These are phyloP conservation scores for Venturia effusa DNA, from an alignment of 2,329 filamentous ascomycete species.

Conservation along the genomic window DNA sequence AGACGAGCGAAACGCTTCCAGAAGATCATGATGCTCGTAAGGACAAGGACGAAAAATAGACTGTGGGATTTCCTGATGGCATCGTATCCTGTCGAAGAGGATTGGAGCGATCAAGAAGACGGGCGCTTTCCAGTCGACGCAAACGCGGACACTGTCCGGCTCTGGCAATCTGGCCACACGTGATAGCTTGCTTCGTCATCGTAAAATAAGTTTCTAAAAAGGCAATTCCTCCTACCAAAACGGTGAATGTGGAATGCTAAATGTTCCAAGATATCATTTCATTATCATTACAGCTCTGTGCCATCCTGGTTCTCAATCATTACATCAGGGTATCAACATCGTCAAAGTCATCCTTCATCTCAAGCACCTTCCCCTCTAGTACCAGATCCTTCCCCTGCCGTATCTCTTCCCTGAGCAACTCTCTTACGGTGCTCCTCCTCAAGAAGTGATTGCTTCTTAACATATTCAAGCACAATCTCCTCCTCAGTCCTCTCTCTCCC, in stretches of 20 bases:
- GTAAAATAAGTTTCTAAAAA: no score
- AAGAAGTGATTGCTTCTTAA: slow-evolving; percentile 63
- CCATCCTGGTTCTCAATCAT: background rate
- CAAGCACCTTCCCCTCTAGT: background rate
- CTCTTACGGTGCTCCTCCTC: slow-evolving; percentile 44
- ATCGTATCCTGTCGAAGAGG: background rate
- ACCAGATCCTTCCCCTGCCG: background rate
- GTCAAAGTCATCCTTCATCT: background rate
- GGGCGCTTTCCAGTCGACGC: background rate
- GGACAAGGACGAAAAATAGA: background rate
- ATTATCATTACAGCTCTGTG: background rate
- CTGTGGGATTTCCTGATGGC: background rate
- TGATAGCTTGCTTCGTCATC: background rate
- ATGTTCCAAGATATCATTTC: background rate
- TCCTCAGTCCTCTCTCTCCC: slow-evolving; percentile 48
- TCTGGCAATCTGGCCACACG: background rate
- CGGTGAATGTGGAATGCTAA: background rate
- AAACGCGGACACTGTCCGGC: background rate
- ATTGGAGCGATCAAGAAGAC: background rate
- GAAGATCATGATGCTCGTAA: slow-evolving; percentile 1
- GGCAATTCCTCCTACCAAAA: background rate
- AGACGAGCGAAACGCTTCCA: slow-evolving; percentile 2
- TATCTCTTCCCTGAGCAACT: slow-evolving; percentile 1
- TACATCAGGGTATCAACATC: background rate
- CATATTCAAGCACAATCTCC: slow-evolving; percentile 63